Evolutionary conservation across 2,329 filamentous ascomycete species (phyloP), one percentile per base, ranked within the genome.

Genomic region (Aspergillus thermomutatus): DNA sequence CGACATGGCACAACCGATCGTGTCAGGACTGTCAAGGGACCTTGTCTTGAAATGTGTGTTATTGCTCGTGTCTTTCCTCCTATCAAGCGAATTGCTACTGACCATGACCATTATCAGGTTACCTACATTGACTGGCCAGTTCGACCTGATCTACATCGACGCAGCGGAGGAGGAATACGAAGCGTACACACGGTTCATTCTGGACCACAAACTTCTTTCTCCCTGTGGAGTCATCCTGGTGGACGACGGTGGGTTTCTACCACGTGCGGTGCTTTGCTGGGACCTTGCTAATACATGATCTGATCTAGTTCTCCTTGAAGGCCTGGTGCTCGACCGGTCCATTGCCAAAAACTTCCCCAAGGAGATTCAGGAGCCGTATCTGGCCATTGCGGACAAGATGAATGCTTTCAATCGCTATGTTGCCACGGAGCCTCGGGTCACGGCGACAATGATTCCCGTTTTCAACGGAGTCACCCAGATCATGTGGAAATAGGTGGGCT

Each of bases 391-490:
- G n/a, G 52, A 48, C 28, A 48, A 49, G 43, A 48, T 54, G 52
- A 40, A 54, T 46, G 43, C 23, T 17, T 54, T 54, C 52, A 54
- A 54, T 27, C 17, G 23, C 28, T 49, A 37, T 37, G 41, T 26
- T 23, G 43, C 25, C 5, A n/a, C 41, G 14, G 52, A 54, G 3
- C 52, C 52, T 21, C 52, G 52, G 6, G 41, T 54, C 21, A 49
- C 41, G 5, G 37, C 43, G 23, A 48, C 31, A 4, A 49, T 54
- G 41, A 48, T 54, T 11, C 52, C 52, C 2, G 23, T 48, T 10
- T 54, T 54, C 43, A 49, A 54, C 17, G 52, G 52, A 31, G 45
- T 54, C 1, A 54, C 52, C 23, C 52, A 54, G 41, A 54, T 54
- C 23, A 54, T n/a, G n/a, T n/a, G n/a, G n/a, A n/a, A n/a, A n/a